Conservation (phyloP, 225 moss, liverwort and hornwort genomes). For the Physcomitrellopsis africana region DNA sequence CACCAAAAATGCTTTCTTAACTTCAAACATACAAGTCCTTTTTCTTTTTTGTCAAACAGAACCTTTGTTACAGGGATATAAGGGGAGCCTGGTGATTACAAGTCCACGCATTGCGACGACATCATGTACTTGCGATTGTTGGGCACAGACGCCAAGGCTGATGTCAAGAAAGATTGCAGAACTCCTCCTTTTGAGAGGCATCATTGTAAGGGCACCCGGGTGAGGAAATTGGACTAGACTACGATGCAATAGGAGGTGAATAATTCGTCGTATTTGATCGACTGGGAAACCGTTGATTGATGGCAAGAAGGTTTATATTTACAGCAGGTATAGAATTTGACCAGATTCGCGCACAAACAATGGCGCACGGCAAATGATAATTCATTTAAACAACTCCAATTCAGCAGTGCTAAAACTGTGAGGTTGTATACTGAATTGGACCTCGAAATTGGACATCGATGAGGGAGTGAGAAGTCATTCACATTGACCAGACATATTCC, state of each 20-base stretch:
- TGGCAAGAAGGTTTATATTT: too few species aligned
- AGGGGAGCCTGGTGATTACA: constrained; percentile 8
- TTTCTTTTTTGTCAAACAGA: constrained; percentile 25
- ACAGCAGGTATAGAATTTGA: too few species aligned
- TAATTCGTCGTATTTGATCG: too few species aligned
- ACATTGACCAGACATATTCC: neutral
- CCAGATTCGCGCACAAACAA: too few species aligned
- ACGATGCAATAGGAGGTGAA: too few species aligned
- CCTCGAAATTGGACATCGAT: neutral
- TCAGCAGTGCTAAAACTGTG: neutral
- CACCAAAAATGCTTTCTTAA: neutral
- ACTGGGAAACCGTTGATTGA: too few species aligned
- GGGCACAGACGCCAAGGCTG: constrained; percentile 15
- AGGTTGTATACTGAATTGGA: constrained; percentile 6
- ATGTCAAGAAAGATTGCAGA: constrained; percentile 16
- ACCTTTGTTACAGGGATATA: constrained; percentile 13
- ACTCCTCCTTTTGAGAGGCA: neutral
- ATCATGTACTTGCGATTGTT: neutral
- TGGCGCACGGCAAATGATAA: too few species aligned
- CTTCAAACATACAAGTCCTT: neutral
- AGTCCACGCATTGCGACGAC: constrained; percentile 12
- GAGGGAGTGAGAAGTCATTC: neutral
- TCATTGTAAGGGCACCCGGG: constrained; percentile 14
- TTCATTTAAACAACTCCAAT: neutral
- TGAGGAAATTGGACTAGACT: constrained; percentile 6